Percentiles rank a stretch among this genome's conserved stretches.
phyloP scores from a whole-genome alignment of 352 stramenopile species.

The Globisporangium solare region DNA sequence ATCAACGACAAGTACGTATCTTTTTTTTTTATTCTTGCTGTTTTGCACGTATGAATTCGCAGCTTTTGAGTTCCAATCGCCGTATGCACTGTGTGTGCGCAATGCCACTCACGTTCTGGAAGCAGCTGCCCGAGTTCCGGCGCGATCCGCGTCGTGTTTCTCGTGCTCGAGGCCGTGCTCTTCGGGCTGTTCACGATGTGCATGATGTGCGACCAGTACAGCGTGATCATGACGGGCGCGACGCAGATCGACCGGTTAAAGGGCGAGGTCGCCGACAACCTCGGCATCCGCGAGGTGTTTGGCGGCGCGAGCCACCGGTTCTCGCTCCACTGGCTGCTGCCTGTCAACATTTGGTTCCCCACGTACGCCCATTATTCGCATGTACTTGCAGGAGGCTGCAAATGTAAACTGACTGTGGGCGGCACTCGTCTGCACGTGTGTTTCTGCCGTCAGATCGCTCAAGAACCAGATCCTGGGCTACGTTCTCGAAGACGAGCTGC shows the following conservation, averaged over 20 bases:
- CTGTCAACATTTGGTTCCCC: slow-evolving; percentile 86
- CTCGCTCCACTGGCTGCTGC: slow-evolving; percentile 72
- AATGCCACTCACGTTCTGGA: not conserved
- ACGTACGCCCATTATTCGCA: slow-evolving; percentile 38
- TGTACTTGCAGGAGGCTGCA: not conserved
- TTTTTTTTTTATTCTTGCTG: slow-evolving; percentile 8
- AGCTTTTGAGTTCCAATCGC: no score
- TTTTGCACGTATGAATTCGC: not conserved
- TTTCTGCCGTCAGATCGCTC: slow-evolving; percentile 37
- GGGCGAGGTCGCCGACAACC: slow-evolving; percentile 68
- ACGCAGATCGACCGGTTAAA: slow-evolving; percentile 98
- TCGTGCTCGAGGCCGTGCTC: slow-evolving; percentile 88
- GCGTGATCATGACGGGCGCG: slow-evolving; percentile 93
- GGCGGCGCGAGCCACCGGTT: slow-evolving; percentile 56
- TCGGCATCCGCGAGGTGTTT: slow-evolving; percentile 84
- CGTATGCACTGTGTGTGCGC: not conserved
- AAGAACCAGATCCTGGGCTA: slow-evolving; percentile 84
- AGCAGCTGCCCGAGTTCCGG: slow-evolving; percentile 66
- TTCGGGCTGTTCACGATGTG: slow-evolving; percentile 99
- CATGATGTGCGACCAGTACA: slow-evolving; percentile 99
- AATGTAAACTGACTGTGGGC: not conserved
- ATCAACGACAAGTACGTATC: slow-evolving; percentile 76
- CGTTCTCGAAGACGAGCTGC: slow-evolving; percentile 71
- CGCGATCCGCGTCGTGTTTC: slow-evolving; percentile 74
- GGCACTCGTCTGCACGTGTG: slow-evolving; percentile 7